Conservation (phyloP, 768 basidiomycete genomes). For the Trametopsis cervina region DNA sequence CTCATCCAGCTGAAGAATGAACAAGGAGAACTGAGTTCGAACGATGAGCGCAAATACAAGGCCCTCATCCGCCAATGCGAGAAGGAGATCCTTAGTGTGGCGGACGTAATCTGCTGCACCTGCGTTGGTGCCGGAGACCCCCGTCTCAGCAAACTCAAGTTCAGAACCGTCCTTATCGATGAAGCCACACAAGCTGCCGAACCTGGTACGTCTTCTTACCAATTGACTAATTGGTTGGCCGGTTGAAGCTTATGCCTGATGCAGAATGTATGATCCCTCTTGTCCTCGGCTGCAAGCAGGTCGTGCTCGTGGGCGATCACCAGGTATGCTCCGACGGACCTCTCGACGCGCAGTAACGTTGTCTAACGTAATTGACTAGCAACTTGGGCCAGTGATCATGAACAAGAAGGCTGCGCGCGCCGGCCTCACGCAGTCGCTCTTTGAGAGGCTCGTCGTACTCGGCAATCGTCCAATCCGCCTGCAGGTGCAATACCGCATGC, state of each 20-base stretch:
- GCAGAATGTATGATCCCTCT: constrained; percentile 99
- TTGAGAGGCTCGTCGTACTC: constrained; percentile 93
- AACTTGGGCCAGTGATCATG: constrained; percentile 99
- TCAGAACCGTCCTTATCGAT: constrained; percentile 96
- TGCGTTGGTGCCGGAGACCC: constrained; percentile 98
- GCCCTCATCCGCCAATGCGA: constrained; percentile 91
- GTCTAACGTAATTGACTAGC: constrained; percentile 32
- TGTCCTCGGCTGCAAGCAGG: constrained; percentile 96
- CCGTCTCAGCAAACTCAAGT: constrained; percentile 93
- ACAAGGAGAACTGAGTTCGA: constrained; percentile 93
- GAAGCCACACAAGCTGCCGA: constrained; percentile 98
- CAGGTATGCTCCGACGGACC: constrained; percentile 28
- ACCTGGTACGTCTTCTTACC: constrained; percentile 75
- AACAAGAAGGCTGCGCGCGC: constrained; percentile 99
- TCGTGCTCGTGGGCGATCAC: constrained; percentile 96
- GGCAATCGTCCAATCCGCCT: constrained; percentile 96
- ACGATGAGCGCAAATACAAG: constrained; percentile 98
- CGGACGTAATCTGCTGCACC: constrained; percentile 98
- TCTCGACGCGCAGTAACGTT: not conserved
- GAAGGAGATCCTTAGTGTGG: constrained; percentile 91
- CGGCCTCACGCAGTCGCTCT: constrained; percentile 95
- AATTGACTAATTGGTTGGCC: constrained; percentile 4
- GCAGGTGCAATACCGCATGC: constrained; percentile 99
- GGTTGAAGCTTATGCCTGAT: constrained; percentile 8
- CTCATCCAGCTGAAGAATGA: constrained; percentile 96